Base-by-base conservation (phyloP, 495 filamentous ascomycete genomes). In the Chlorociboria aeruginascens region DNA sequence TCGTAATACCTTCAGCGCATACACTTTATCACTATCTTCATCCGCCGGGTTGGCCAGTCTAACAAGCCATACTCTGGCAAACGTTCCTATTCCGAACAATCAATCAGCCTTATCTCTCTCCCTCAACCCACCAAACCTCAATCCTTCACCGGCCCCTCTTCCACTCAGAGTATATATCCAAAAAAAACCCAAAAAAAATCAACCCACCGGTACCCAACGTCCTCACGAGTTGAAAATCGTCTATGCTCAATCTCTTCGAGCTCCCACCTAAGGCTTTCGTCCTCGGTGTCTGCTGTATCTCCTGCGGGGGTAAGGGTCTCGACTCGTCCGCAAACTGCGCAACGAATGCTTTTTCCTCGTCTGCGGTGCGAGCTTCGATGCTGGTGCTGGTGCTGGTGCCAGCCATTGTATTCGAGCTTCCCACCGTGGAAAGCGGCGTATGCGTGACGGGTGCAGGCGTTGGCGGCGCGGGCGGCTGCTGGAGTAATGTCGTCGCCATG, bases 21-120 rank as follows among this genome's bases (percentile, higher is more conserved):
- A 96, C 6, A 96, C 85, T 62, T 83, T 81, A 61, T 73, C 71
- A 58, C 64, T 65, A 34, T 78, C 73, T 42, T 67, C 63, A 31
- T 78, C 20, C 28, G 67, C 69, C 39, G 79, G 79, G 44, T 66
- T 61, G 20, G 60, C 60, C 37, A 83, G 63, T 51, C 78, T 77
- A 32, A 85, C 82, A 43, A 96, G 79, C 81, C 88, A 94, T 34
- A 98, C 92, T 51, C 92, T 78, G 46, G 92, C 90, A 68, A 98
- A 97, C 12, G 92, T 97, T 48, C 92, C 90, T 94, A 63, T 25
- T 13, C 8, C 29, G 33, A 17, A 47, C 46, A 46, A 61, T 71
- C 46, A 46, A 61, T 71, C 56, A 70, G 63, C 7, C 33, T 35
- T 35, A 35, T 10, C 33, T 13, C 8, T 63, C 56, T 50, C 54